A percentile compares a stretch with the other conserved stretches of the same genome.
phyloP scores from a whole-genome alignment of 1,139 yeast species.

The Casaregolazyma suthepensis region DNA sequence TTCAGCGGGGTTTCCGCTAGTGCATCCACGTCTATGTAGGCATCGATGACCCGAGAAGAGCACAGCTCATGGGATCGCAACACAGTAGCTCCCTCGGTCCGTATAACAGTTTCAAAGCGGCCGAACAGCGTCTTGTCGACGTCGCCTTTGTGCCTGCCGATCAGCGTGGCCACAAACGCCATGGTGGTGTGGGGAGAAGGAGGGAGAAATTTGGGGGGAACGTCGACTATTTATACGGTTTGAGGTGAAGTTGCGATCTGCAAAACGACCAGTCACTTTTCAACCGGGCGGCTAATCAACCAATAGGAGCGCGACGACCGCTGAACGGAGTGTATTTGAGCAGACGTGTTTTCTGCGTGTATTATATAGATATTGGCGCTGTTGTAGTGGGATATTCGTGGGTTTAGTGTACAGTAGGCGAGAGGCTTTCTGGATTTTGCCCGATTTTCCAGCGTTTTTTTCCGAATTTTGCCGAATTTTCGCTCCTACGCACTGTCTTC shows the following conservation, averaged over 20 bases:
- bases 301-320: neutral
- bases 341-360: neutral
- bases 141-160: slow-evolving; percentile 16
- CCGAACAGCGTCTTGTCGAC: slow-evolving; percentile 14
- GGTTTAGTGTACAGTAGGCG: no score
- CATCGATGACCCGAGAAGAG: slow-evolving; percentile 20
- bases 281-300: neutral
- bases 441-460: neutral
- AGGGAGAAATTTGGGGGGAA: neutral
- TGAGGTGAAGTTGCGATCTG: no score
- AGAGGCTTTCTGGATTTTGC: neutral
- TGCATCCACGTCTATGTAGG: slow-evolving; percentile 19
- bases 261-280: neutral
- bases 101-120: slow-evolving; percentile 23
- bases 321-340: neutral
- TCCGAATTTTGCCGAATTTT: neutral
- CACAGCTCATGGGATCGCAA: slow-evolving; percentile 17
- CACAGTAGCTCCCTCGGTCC: slow-evolving; percentile 19
- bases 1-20: slow-evolving; percentile 14
- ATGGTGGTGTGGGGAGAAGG: neutral
- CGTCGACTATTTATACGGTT: neutral
- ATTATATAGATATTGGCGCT: neutral
- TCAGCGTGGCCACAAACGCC: slow-evolving; percentile 21
- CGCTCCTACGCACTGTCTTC: neutral
- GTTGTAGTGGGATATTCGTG: neutral